Base-by-base conservation (phyloP, 805 yeast species). In the Lipomyces sp. region DNA sequence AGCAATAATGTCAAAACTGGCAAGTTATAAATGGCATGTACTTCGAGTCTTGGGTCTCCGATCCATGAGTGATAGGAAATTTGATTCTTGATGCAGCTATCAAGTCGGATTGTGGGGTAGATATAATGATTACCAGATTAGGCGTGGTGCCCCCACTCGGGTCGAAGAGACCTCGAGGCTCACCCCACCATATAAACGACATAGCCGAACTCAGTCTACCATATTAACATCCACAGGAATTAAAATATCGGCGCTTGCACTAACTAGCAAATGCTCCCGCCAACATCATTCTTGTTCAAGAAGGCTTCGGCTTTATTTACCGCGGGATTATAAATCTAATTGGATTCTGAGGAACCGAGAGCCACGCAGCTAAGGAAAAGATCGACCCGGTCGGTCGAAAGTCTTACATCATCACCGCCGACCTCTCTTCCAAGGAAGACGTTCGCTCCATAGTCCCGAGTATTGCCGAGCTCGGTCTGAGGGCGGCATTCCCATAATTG, bases 231-330 rank as follows among this genome's bases (percentile, higher is more conserved):
- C 48, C 18, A 42, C 18, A n/a, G n/a, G 3, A 18, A 15, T n/a
- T 18, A 80, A 33, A 83, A 82, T 53, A 81, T 85, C 60, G 85
- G 85, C 32, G n/a, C 74, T 77, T 37, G 87, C 83, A n/a, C n/a
- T n/a, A n/a, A 13, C 76, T 84, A 32, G 87, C 86, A 1, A 81
- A 81, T 60, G 85, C 86, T 33, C 85, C 85, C 11, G 80, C 83
- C 7, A 74, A 76, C 50, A 71, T 82, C 70, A 77, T 71, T 18
- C 64, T 84, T 24, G 77, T 81, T 42, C 83, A 83, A 66, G 75
- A 60, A 30, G 10, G 57, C 32, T 24, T n/a, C n/a, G 18, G 18
- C n/a, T 15, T 15, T 4, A 42, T 42, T 42, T 32, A 4, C 10
- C 4, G n/a, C 4, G 8, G 37, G 8, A 24, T 51, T 18, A 11